Conservation (phyloP, 2,329 filamentous ascomycete species). For the Boeremia lycopersici region DNA sequence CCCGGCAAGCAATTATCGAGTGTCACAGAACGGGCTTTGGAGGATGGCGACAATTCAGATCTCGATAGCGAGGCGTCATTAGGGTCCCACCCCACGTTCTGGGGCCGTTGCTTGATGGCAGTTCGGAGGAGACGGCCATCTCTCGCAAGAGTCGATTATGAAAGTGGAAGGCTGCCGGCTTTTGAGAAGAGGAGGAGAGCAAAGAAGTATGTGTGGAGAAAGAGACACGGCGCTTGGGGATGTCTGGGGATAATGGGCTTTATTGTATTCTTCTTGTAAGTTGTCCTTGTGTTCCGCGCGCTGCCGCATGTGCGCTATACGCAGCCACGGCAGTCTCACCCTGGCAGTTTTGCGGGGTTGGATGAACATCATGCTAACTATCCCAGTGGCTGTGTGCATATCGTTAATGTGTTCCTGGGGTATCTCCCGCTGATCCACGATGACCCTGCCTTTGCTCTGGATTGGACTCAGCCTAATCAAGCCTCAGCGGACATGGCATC, state of each 20-base stretch:
- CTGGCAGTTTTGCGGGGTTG: constrained; percentile 1
- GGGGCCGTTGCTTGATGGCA: constrained; percentile 39
- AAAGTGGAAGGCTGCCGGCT: constrained; percentile 17
- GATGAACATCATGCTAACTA: constrained; percentile 18
- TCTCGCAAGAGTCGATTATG: constrained; percentile 17
- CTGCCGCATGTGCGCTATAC: constrained; percentile 3
- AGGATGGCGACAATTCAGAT: constrained; percentile 33
- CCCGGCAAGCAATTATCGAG: constrained; percentile 23
- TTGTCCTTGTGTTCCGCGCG: constrained; percentile 10
- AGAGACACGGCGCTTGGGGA: constrained; percentile 23
- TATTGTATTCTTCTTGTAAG: constrained; percentile 44
- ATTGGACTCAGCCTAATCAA: constrained; percentile 51
- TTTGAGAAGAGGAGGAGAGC: constrained; percentile 28
- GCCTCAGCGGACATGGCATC: constrained; percentile 39
- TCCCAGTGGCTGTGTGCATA: constrained; percentile 51
- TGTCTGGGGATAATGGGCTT: constrained; percentile 28
- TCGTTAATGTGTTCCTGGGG: constrained; percentile 48
- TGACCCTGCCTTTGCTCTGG: constrained; percentile 33
- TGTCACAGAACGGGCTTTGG: constrained; percentile 20
- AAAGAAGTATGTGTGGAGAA: constrained; percentile 25
- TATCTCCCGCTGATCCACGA: constrained; percentile 48
- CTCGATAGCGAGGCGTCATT: constrained; percentile 21
- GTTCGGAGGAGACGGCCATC: constrained; percentile 32
- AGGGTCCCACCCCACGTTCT: constrained; percentile 22
- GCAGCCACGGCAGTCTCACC: constrained; percentile 3